Evolutionary conservation across 2,329 filamentous ascomycete species (phyloP).

Genomic region (Aspergillus proliferans): DNA sequence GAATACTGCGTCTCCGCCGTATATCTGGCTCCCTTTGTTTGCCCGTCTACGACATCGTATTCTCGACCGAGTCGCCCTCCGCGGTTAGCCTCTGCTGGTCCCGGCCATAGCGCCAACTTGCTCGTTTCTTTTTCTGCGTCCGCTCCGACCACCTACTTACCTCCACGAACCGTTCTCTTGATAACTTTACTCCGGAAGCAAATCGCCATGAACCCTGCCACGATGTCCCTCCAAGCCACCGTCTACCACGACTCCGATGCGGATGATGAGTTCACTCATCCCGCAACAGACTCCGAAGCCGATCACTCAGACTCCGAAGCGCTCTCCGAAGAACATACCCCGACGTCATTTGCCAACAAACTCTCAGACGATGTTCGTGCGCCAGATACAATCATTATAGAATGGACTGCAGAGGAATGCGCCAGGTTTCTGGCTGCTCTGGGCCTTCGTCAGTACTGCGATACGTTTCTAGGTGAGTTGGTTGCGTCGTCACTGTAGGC

Average conservation of each 20-base stretch:
- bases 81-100: neutral
- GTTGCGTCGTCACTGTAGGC: constrained; percentile 4
- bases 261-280: constrained; percentile 58
- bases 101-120: constrained; percentile 8
- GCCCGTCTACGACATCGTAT: neutral
- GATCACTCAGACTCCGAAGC: constrained; percentile 54
- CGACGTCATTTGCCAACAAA: constrained; percentile 51
- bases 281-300: constrained; percentile 52
- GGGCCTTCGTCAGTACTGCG: constrained; percentile 74
- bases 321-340: constrained; percentile 56
- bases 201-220: constrained; percentile 2
- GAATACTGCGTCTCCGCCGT: neutral
- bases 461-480: constrained; percentile 71
- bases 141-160: neutral
- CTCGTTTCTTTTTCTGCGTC: constrained; percentile 4
- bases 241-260: constrained; percentile 60
- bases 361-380: constrained; percentile 46
- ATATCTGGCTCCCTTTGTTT: neutral
- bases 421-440: constrained; percentile 79
- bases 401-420: constrained; percentile 74
- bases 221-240: constrained; percentile 41
- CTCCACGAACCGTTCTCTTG: neutral
- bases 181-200: no score
- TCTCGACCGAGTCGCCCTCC: neutral
- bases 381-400: constrained; percentile 51